Conservation (phyloP, 1,284 basidiomycete species). For the Melampsora americana region DNA sequence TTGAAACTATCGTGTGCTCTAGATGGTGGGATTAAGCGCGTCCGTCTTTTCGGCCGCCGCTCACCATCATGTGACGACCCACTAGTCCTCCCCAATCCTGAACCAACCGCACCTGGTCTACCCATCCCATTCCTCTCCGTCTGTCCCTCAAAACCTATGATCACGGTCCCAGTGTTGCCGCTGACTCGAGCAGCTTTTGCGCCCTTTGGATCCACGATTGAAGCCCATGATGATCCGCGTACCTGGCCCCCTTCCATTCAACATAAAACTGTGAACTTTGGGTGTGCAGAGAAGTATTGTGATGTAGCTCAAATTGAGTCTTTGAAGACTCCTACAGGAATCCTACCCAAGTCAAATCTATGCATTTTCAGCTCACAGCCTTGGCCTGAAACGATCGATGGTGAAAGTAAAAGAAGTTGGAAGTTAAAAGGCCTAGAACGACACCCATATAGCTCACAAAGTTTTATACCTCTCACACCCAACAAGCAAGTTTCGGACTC, state of each 20-base stretch:
- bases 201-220: slow-evolving; percentile 78
- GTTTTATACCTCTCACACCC: slow-evolving; percentile 79
- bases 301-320: slow-evolving; percentile 68
- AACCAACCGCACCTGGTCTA: slow-evolving; percentile 48
- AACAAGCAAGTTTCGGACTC: slow-evolving; percentile 54
- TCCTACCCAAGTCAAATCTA: slow-evolving; percentile 60
- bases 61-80: slow-evolving; percentile 50
- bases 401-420: slow-evolving; percentile 64
- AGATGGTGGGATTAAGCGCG: slow-evolving; percentile 91
- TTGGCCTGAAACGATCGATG: slow-evolving; percentile 48
- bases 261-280: slow-evolving; percentile 77
- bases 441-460: slow-evolving; percentile 58
- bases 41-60: slow-evolving; percentile 74
- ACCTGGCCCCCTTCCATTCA: slow-evolving; percentile 66
- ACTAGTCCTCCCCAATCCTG: slow-evolving; percentile 45
- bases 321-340: slow-evolving; percentile 58
- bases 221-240: slow-evolving; percentile 69
- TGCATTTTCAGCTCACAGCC: slow-evolving; percentile 36
- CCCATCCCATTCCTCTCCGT: slow-evolving; percentile 47
- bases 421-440: slow-evolving; percentile 54
- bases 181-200: slow-evolving; percentile 77
- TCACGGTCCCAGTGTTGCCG: slow-evolving; percentile 65
- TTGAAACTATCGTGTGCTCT: background rate
- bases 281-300: slow-evolving; percentile 84
- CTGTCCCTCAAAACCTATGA: slow-evolving; percentile 35